Conservation (phyloP, 331 rosid species). For the Pyracantha coccinea region DNA sequence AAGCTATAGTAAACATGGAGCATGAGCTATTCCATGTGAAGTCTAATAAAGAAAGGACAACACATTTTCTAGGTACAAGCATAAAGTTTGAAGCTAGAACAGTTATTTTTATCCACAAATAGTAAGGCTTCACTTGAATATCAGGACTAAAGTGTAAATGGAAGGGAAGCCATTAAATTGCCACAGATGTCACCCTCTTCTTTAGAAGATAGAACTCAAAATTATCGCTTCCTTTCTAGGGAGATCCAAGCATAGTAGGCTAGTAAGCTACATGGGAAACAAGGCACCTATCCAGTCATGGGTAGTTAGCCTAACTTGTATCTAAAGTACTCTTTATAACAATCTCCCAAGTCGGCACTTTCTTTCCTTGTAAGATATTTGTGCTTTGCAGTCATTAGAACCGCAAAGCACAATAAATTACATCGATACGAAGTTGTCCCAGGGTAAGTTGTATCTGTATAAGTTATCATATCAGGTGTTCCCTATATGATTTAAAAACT, state of each 20-base stretch:
- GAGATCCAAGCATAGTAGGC: neutral
- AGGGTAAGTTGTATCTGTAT: neutral
- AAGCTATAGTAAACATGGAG: neutral
- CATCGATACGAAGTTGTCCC: neutral
- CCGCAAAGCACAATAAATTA: neutral
- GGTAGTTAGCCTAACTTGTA: neutral
- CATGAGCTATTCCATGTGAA: neutral
- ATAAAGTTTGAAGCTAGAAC: neutral
- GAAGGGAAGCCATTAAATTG: neutral
- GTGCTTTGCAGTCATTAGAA: neutral
- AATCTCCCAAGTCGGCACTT: neutral
- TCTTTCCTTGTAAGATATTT: neutral
- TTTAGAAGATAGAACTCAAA: too few relatives aligned
- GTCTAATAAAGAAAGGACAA: neutral
- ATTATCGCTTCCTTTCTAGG: neutral
- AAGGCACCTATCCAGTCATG: neutral
- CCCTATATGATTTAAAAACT: neutral
- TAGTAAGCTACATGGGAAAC: neutral
- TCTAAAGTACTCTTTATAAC: neutral
- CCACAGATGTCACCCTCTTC: neutral
- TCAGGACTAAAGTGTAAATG: neutral
- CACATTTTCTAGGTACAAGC: neutral
- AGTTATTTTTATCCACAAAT: too few relatives aligned
- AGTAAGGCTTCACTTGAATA: neutral
- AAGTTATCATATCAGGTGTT: neutral